Percentiles rank a stretch among this genome's conserved stretches.
Evolutionary conservation across 805 yeast genomes (phyloP).

Genomic region (Kodamaea sagamina): DNA sequence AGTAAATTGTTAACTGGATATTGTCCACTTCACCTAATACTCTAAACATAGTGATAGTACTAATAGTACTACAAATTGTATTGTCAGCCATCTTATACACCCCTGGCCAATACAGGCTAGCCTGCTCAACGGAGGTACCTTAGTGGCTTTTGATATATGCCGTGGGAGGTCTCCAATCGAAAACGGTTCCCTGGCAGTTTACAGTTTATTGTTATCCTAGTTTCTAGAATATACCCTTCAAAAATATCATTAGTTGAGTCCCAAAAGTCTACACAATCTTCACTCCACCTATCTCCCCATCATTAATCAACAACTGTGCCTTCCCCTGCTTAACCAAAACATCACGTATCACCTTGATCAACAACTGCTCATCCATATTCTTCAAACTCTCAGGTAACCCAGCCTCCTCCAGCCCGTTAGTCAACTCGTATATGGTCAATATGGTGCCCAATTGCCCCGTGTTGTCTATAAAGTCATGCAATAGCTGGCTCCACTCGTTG

Average conservation of each 20-base stretch:
- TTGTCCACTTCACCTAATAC: background rate
- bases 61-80: background rate
- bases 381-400: slow-evolving; percentile 58
- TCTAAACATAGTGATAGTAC: background rate
- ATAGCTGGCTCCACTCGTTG: slow-evolving; percentile 39
- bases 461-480: slow-evolving; percentile 48
- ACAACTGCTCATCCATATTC: slow-evolving; percentile 57
- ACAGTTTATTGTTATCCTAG: too few relatives aligned
- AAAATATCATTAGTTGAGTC: too few relatives aligned
- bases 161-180: slow-evolving; percentile 5
- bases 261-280: slow-evolving; percentile 49
- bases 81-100: slow-evolving; percentile 17
- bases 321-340: slow-evolving; percentile 65
- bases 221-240: too few relatives aligned
- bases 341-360: slow-evolving; percentile 54
- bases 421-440: slow-evolving; percentile 78
- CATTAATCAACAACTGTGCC: slow-evolving; percentile 72
- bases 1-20: too few relatives aligned
- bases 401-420: slow-evolving; percentile 58
- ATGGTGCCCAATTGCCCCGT: slow-evolving; percentile 80
- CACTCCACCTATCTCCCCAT: slow-evolving; percentile 73
- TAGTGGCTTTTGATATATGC: slow-evolving; percentile 13
- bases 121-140: slow-evolving; percentile 14
- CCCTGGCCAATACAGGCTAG: slow-evolving; percentile 6
- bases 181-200: slow-evolving; percentile 3